Base-by-base conservation (phyloP, 2,329 filamentous ascomycete species). In the Calycina herbarum region DNA sequence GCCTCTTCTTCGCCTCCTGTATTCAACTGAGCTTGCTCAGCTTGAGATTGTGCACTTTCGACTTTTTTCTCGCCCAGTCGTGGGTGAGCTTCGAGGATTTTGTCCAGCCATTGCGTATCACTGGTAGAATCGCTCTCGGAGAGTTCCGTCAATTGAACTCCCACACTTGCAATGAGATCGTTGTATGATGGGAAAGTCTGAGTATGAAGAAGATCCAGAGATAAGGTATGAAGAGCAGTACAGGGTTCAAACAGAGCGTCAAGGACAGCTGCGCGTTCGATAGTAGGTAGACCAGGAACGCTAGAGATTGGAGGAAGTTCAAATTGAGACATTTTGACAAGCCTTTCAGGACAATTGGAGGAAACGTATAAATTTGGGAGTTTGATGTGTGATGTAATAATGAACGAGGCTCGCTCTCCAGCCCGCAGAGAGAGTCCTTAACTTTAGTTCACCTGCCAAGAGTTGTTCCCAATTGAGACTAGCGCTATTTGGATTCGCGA, bases 231-330 rank as follows among this genome's bases (percentile, higher is more conserved):
- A 1, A 97, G 86, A 61, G 89, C 85, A 0, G 85, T 81, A 63
- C 89, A 93, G 17, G 92, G 91, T 76, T 97, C 94, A 78, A 97
- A 97, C 66, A 97, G 88, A 3, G 88, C 83, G 78, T 96, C 91
- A 59, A 97, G 85, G 60, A 88, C 80, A 4, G 78, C 74, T 45
- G 81, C 82, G 64, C 90, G 83, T 24, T 84, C 79, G 33, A 81
- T 73, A 35, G 86, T 82, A 20, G 87, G 75, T 59, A 89, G 83
- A 58, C 79, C 78, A 31, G 83, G 79, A 48, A 96, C 80, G 15
- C 79, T 78, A 57, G 80, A 75, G 72, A 89, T 81, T 33, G 82
- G 76, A 13, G 91, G 91, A 6, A 95, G 82, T 13, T 68, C 45
- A 45, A 70, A 69, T 8, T 42, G 42, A 42, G 73, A 65, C 74